Percentiles rank a stretch among this genome's conserved stretches.
Conservation (phyloP, 306 rosid genomes). For the Trifolium repens region DNA sequence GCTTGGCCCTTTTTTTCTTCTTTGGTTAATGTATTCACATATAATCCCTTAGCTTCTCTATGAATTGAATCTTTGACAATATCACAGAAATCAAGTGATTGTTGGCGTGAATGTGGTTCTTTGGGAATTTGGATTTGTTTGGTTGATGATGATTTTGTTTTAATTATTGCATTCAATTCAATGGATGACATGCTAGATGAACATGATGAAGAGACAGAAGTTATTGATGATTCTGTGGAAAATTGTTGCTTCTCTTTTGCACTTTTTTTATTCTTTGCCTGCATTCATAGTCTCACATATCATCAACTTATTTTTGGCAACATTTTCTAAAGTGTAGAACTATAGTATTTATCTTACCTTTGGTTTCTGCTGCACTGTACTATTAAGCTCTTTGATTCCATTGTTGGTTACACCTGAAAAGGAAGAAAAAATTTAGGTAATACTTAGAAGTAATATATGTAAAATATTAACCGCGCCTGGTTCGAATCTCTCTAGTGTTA, state of each 20-base stretch:
- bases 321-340: not conserved
- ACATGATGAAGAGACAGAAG: constrained; percentile 67
- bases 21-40: constrained; percentile 59
- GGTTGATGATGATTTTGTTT: constrained; percentile 50
- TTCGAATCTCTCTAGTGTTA: no score
- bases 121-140: constrained; percentile 41
- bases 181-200: constrained; percentile 83
- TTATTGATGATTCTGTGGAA: constrained; percentile 73
- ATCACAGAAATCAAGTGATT: constrained; percentile 51
- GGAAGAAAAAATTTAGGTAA: not conserved
- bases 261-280: constrained; percentile 57
- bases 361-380: constrained; percentile 42
- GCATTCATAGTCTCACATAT: constrained; percentile 37
- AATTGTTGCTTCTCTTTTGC: constrained; percentile 58
- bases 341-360: constrained; percentile 51
- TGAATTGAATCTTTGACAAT: constrained; percentile 59
- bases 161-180: constrained; percentile 61
- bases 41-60: constrained; percentile 60
- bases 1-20: constrained; percentile 50
- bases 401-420: constrained; percentile 54
- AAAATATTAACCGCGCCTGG: no score
- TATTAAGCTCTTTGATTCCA: constrained; percentile 44
- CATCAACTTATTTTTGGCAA: constrained; percentile 23
- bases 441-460: not conserved
- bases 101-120: constrained; percentile 38